These are phyloP conservation scores for Planoprotostelium fungivorum DNA, from an alignment of 78 protist genomes.

Conservation along the genomic window DNA sequence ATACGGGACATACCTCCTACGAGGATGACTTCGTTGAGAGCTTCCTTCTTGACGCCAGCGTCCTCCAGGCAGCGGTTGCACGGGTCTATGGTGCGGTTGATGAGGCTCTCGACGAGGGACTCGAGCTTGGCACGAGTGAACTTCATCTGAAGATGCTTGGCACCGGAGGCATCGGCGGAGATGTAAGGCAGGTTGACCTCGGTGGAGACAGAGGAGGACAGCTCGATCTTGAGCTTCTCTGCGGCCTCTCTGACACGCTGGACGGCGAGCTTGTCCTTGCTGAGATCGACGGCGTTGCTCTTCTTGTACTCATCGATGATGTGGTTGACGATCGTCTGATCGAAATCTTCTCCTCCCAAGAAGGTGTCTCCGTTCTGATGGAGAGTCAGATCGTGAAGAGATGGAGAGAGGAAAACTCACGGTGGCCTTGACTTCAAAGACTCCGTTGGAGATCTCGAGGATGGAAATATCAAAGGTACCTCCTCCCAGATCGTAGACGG, in stretches of 20 bases:
- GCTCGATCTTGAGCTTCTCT: conserved; percentile 97
- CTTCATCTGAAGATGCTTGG: conserved; percentile 90
- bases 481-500: conserved; percentile 99
- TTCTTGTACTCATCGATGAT: conserved; percentile 86
- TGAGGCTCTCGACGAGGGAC: conserved; percentile 70
- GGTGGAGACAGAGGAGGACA: conserved; percentile 84
- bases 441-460: conserved; percentile 94
- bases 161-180: conserved; percentile 93
- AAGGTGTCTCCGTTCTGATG: conserved; percentile 98
- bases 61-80: conserved; percentile 91
- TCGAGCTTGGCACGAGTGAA: conserved; percentile 88
- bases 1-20: conserved; percentile 99
- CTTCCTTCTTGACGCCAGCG: conserved; percentile 74
- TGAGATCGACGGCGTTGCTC: conserved; percentile 65
- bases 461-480: conserved; percentile 99
- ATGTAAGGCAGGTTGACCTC: conserved; percentile 98
- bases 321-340: conserved; percentile 64
- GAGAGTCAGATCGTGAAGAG: conserved; percentile 18
- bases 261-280: conserved; percentile 85
- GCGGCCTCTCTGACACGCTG: conserved; percentile 98
- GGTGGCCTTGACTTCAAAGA: conserved; percentile 93
- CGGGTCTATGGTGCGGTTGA: conserved; percentile 87
- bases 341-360: conserved; percentile 99
- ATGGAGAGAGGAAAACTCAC: background rate
- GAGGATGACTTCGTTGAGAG: conserved; percentile 93